Percentiles rank a stretch among this genome's conserved stretches.
Conservation (phyloP, 306 rosid species). For the Lathyrus aphaca region DNA sequence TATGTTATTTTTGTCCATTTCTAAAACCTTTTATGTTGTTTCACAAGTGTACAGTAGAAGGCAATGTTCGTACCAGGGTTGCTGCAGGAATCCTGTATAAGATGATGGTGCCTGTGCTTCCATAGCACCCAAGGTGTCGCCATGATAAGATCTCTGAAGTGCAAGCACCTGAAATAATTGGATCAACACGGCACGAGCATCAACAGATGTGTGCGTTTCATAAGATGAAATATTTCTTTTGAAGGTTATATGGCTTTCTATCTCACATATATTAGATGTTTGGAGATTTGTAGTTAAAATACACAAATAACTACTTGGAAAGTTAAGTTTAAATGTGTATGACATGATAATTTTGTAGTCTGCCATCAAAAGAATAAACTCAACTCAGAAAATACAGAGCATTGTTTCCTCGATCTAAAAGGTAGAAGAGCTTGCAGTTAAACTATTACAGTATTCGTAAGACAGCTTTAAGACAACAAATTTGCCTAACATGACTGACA, state of each 20-base stretch:
- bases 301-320: constrained; percentile 29
- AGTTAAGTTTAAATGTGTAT: constrained; percentile 9
- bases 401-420: not conserved
- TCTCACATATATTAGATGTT: constrained; percentile 26
- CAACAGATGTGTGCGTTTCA: constrained; percentile 27
- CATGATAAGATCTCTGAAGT: constrained; percentile 89
- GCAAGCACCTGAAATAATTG: constrained; percentile 78
- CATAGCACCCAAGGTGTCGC: constrained; percentile 99
- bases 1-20: constrained; percentile 24
- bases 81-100: constrained; percentile 96
- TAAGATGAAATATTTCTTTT: not conserved
- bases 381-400: constrained; percentile 12
- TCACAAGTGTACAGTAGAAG: constrained; percentile 26
- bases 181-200: constrained; percentile 23
- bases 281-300: constrained; percentile 31
- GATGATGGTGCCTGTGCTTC: constrained; percentile 97
- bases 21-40: constrained; percentile 4
- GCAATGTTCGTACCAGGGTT: constrained; percentile 71
- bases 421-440: not conserved
- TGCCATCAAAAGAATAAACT: constrained; percentile 1
- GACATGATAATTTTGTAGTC: not conserved
- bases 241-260: not conserved
- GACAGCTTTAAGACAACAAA: not conserved
- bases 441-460: constrained; percentile 21
- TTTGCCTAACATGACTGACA: constrained; percentile 17